phyloP scores from a whole-genome alignment of 1,139 yeast species.

The Williopsis jadinii region DNA sequence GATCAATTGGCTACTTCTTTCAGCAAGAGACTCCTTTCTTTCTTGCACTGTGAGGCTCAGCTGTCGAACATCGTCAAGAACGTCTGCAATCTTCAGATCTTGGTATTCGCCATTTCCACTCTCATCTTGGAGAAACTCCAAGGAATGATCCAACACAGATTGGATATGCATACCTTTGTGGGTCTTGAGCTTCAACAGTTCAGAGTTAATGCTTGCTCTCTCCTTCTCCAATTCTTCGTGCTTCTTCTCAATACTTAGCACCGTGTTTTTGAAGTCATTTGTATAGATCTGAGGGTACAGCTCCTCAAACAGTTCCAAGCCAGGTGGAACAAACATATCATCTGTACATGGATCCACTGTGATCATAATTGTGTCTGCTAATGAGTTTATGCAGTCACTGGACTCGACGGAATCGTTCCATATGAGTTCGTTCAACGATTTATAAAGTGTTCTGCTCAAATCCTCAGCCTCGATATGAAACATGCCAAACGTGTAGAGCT shows the following conservation, averaged over 20 bases:
- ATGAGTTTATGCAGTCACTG: slow-evolving; percentile 12
- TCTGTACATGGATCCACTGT: slow-evolving; percentile 29
- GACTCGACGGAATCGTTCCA: slow-evolving; percentile 27
- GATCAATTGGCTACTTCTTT: slow-evolving; percentile 13
- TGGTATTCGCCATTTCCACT: slow-evolving; percentile 4
- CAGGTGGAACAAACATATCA: slow-evolving; percentile 23
- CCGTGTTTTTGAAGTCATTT: slow-evolving; percentile 20
- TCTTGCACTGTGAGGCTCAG: slow-evolving; percentile 7
- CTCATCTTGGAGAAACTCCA: slow-evolving; percentile 19
- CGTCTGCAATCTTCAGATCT: slow-evolving; percentile 7
- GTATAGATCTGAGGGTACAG: slow-evolving; percentile 43
- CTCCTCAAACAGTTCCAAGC: slow-evolving; percentile 28
- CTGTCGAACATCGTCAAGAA: not conserved
- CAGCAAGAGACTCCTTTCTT: slow-evolving; percentile 6
- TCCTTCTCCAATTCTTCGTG: slow-evolving; percentile 20
- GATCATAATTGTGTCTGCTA: slow-evolving; percentile 35
- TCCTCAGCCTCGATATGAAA: slow-evolving; percentile 28
- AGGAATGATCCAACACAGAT: slow-evolving; percentile 25
- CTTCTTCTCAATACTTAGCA: slow-evolving; percentile 15
- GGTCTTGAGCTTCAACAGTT: slow-evolving; percentile 23
- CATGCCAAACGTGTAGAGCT: slow-evolving; percentile 13
- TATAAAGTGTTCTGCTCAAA: slow-evolving; percentile 23
- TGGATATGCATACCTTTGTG: slow-evolving; percentile 30
- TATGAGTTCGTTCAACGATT: slow-evolving; percentile 26
- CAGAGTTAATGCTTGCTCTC: slow-evolving; percentile 15